Base-by-base conservation (phyloP, 148 eudicot species). In the Mesembryanthemum crystallinum region DNA sequence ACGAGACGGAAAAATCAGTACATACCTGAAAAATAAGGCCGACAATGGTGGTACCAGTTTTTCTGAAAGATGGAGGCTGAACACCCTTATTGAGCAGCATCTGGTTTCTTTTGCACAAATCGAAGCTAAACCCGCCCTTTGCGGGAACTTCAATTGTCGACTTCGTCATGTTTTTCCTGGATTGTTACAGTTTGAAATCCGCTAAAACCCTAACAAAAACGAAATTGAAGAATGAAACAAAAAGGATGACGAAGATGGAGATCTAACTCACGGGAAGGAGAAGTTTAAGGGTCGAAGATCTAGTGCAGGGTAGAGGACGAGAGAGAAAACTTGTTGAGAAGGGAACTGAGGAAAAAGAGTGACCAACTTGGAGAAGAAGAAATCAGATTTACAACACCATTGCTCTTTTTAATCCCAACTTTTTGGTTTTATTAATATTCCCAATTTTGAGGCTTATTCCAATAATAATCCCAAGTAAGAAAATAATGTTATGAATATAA, bases 1-100 rank as follows among this genome's bases (percentile, higher is more conserved):
- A n/a, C 49, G 18, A 4, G 23, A 47, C 11, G 5, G n/a, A 4
- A 45, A 59, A 8, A 64, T 33, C 0, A 64, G 45, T 45, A 14
- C 2, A 6, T 81, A 90, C 98, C 96, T 86, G 66, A 61, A 81
- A 93, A 68, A 93, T 74, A 21, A 93, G 81, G 13, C 98, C 98
- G 13, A 92, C 97, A 73, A 92, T 92, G 5, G 92, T 92, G 32
- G 97, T 92, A 54, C 97, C 94, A 59, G 92, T 92, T 79, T 92
- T 92, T 45, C 87, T 85, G 78, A 82, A 90, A 27, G 83, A 64
- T 1, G 91, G 79, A 67, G 83, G 63, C 67, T 86, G 81, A 39
- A 86, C 75, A 43, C 97, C 94, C 66, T 87, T 90, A n/a, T 84
- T 81, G 58, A 80, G 45, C 71, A 92, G 81, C 91, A 88, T 92